A percentile compares a stretch with the other conserved stretches of the same genome.
phyloP scores from a whole-genome alignment of 1,284 basidiomycete genomes.

The Trichosporon ovoides region DNA sequence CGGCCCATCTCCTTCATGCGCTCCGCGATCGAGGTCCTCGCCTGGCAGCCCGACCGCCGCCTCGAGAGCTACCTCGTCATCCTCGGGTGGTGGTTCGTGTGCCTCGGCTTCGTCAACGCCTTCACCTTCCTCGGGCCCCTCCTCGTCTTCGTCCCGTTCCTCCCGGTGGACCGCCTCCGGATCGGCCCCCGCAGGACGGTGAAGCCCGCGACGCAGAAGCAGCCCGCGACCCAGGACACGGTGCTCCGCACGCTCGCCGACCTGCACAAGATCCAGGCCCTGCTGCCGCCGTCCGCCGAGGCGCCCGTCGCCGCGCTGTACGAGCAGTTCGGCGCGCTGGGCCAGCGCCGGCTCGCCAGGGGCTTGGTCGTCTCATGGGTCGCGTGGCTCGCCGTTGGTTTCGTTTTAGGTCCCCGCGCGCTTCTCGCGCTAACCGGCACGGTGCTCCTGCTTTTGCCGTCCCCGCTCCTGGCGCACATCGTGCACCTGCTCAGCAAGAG shows the following conservation, averaged over 20 bases:
- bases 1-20: slow-evolving; percentile 55
- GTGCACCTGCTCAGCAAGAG: slow-evolving; percentile 37
- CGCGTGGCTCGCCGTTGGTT: slow-evolving; percentile 41
- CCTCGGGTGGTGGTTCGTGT: slow-evolving; percentile 69
- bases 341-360: slow-evolving; percentile 30
- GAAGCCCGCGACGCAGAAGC: slow-evolving; percentile 23
- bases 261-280: slow-evolving; percentile 43
- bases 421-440: slow-evolving; percentile 42
- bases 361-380: slow-evolving; percentile 44
- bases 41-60: slow-evolving; percentile 59
- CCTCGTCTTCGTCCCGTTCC: slow-evolving; percentile 34
- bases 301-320: slow-evolving; percentile 26
- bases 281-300: slow-evolving; percentile 40
- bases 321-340: slow-evolving; percentile 35
- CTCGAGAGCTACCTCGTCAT: slow-evolving; percentile 65
- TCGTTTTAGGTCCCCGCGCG: slow-evolving; percentile 30
- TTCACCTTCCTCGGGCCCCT: slow-evolving; percentile 53
- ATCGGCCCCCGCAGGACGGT: slow-evolving; percentile 33
- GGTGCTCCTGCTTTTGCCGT: slow-evolving; percentile 42
- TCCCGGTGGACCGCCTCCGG: slow-evolving; percentile 44
- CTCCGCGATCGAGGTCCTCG: slow-evolving; percentile 55
- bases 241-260: slow-evolving; percentile 50
- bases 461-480: slow-evolving; percentile 40
- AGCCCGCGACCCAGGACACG: slow-evolving; percentile 59
- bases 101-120: slow-evolving; percentile 57